Base-by-base conservation (phyloP, 768 basidiomycete genomes). In the Termitomyces sp. region DNA sequence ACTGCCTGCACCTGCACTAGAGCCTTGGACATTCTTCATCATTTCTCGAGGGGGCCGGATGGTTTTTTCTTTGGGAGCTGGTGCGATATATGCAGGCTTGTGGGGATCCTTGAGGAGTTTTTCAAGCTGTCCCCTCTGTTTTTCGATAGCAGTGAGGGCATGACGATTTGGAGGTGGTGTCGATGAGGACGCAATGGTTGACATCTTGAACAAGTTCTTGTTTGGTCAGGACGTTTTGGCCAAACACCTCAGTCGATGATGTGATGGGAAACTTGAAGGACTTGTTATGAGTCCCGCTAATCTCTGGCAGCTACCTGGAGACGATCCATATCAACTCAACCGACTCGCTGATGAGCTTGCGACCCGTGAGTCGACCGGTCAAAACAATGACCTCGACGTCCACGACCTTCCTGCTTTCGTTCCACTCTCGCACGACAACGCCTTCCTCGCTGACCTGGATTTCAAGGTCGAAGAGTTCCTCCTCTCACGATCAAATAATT, bases 11-110 rank as follows among this genome's bases (percentile, higher is more conserved):
- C 96, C 97, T 7, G 97, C 95, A 73, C 92, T 94, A 15, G 93
- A 96, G 0, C 97, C 97, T 74, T 98, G 96, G 7, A 99, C 96
- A 68, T 98, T 98, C 83, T 97, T 98, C 92, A 99, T 98, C 92
- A 94, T 94, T 72, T 94, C 97, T 53, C 92, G 81, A 9, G 96
- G 81, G 1, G 95, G 80, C 20, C 94, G 80, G 36, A 98, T 79
- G 0, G 80, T 81, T 78, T 92, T 95, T 64, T 92, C 90, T 72
- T 92, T 91, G 5, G 90, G 89, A 1, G 91, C 80, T n/a, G 83
- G 68, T 2, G 96, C 94, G 10, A 98, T 77, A 69, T 84, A 84
- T 1, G 88, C 92, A 1, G 88, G 86, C 71, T 94, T 96, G 7
- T 82, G 72, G 0, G 97, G 97, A 67, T 98, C 92, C 71, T 91